Conservation (phyloP, 2,329 filamentous ascomycete genomes). For the Colletotrichum shisoi region DNA sequence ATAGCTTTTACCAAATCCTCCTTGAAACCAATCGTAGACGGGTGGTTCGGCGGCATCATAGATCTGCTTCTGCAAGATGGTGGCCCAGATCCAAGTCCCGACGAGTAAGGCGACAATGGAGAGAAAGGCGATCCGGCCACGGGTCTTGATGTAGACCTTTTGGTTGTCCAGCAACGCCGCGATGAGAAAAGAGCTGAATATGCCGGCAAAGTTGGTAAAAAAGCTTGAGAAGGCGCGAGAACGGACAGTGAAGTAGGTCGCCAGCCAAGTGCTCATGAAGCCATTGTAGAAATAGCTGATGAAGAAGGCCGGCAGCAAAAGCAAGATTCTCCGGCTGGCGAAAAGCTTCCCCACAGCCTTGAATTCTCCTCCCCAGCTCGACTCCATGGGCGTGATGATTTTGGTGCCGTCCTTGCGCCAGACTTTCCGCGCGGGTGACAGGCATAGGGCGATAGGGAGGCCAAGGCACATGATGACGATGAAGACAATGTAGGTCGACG, state of each 20-base stretch:
- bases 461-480: conserved; percentile 70
- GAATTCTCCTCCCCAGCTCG: conserved; percentile 18
- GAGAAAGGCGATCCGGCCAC: conserved; percentile 19
- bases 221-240: conserved; percentile 25
- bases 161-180: conserved; percentile 22
- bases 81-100: conserved; percentile 26
- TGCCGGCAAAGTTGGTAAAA: conserved; percentile 27
- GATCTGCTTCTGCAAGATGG: conserved; percentile 23
- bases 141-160: conserved; percentile 18
- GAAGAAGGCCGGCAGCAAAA: conserved; percentile 22
- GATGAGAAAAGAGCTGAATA: conserved; percentile 25
- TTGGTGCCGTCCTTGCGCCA: conserved; percentile 68
- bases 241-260: conserved; percentile 25
- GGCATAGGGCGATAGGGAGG: conserved; percentile 65
- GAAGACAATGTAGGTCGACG: conserved; percentile 71
- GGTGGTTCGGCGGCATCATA: conserved; percentile 11
- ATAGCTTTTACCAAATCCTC: conserved; percentile 20
- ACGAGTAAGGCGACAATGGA: conserved; percentile 18
- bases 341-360: conserved; percentile 19
- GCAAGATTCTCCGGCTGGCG: conserved; percentile 17
- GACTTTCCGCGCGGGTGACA: conserved; percentile 66
- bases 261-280: conserved; percentile 31
- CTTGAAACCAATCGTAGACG: conserved; percentile 22
- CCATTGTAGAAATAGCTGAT: conserved; percentile 28
- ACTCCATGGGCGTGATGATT: conserved; percentile 51